phyloP scores from a whole-genome alignment of 768 basidiomycete genomes.

The Lactarius hengduanensis region DNA sequence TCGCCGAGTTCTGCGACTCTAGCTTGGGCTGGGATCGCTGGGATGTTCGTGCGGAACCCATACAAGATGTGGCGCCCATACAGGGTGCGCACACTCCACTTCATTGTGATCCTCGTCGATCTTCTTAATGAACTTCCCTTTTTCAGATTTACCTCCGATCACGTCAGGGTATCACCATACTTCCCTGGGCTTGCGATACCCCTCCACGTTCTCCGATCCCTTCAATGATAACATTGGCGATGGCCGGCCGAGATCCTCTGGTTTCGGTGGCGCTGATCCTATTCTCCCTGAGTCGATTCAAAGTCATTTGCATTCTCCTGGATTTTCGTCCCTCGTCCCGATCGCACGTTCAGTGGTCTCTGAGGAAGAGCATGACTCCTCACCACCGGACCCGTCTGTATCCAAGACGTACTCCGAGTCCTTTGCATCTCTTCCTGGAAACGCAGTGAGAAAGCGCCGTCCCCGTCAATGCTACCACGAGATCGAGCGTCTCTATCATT shows the following conservation, averaged over 20 bases:
- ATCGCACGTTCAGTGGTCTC: slow-evolving; percentile 23
- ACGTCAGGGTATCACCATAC: slow-evolving; percentile 9
- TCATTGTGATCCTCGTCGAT: too few species aligned
- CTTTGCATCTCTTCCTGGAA: slow-evolving; percentile 31
- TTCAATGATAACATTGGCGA: slow-evolving; percentile 15
- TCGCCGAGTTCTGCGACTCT: too few species aligned
- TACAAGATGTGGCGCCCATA: too few species aligned
- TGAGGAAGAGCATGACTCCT: slow-evolving; percentile 31
- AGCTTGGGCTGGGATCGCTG: too few species aligned
- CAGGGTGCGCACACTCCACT: too few species aligned
- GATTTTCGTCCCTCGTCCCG: slow-evolving; percentile 20
- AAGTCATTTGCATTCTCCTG: slow-evolving; percentile 19
- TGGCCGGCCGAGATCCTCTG: slow-evolving; percentile 22
- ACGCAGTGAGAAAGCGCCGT: too few species aligned
- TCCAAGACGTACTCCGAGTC: slow-evolving; percentile 70
- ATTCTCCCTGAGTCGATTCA: slow-evolving; percentile 16
- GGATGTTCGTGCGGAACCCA: too few species aligned
- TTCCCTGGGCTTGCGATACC: slow-evolving; percentile 14
- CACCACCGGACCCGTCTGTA: slow-evolving; percentile 23
- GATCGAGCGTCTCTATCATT: too few species aligned
- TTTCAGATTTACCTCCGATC: slow-evolving; percentile 8
- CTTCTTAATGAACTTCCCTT: too few species aligned
- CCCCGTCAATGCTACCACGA: too few species aligned
- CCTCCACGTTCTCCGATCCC: slow-evolving; percentile 17
- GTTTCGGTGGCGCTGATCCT: slow-evolving; percentile 20